Percentiles rank a stretch among this genome's conserved stretches.
These are phyloP conservation scores for Aspergillus incahuasiensis DNA, from an alignment of 495 filamentous ascomycete species.

Conservation along the genomic window DNA sequence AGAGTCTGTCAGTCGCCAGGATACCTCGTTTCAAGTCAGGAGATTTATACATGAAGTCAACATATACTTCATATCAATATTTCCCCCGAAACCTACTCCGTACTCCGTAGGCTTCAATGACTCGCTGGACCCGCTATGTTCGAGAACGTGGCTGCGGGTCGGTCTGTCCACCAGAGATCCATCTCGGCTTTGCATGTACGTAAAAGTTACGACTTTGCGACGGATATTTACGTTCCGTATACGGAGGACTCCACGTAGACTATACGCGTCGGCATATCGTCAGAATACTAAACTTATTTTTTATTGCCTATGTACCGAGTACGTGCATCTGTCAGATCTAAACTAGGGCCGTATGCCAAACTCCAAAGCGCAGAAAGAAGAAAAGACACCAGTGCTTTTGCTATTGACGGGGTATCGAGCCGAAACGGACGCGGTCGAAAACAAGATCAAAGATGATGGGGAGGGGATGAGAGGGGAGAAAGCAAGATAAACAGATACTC, in stretches of 20 bases:
- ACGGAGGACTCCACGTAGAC: not conserved
- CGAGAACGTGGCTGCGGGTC: slow-evolving; percentile 10
- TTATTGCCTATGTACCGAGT: not conserved
- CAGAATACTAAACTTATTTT: not conserved
- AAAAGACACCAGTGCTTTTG: slow-evolving; percentile 10
- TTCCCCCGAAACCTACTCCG: not conserved
- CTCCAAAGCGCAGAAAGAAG: not conserved
- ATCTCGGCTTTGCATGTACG: not conserved
- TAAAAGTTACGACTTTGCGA: not conserved
- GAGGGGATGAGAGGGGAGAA: not conserved
- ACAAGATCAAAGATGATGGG: not conserved
- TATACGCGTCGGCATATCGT: not conserved
- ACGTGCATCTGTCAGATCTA: not conserved
- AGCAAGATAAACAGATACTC: not conserved
- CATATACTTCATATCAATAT: not conserved
- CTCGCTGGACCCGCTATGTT: slow-evolving; percentile 8
- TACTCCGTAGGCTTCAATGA: not conserved
- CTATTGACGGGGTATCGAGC: slow-evolving; percentile 14
- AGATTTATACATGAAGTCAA: not conserved
- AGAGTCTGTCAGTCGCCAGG: not conserved
- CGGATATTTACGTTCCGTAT: not conserved
- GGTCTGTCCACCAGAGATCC: not conserved
- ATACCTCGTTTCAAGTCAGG: not conserved
- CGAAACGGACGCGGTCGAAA: slow-evolving; percentile 1
- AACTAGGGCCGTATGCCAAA: slow-evolving; percentile 1